Evolutionary conservation across 2,329 filamentous ascomycete species (phyloP).

Genomic region (Calonectria multiphialidica): DNA sequence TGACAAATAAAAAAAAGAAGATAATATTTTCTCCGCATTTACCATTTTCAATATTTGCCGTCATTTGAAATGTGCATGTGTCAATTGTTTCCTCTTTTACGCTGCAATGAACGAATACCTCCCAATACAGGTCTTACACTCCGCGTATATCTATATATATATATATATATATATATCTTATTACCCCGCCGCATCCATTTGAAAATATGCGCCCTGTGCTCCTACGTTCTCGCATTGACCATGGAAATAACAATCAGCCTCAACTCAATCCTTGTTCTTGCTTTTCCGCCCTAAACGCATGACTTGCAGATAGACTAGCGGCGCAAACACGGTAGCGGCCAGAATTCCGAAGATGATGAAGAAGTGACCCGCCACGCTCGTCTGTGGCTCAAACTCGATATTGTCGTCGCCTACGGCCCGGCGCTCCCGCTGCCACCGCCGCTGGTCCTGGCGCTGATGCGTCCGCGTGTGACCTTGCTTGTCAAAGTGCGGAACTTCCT

Average conservation of each 20-base stretch:
- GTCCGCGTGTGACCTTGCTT: conserved; percentile 78
- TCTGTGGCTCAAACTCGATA: conserved; percentile 56
- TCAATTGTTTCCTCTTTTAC: not conserved
- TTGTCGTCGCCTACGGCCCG: conserved; percentile 54
- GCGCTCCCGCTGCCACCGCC: conserved; percentile 50
- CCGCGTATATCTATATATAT: too few relatives aligned
- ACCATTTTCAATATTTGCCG: not conserved
- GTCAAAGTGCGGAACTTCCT: conserved; percentile 84
- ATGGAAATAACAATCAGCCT: conserved; percentile 11
- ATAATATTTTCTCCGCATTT: conserved; percentile 30
- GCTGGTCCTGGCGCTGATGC: conserved; percentile 72
- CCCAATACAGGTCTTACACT: not conserved
- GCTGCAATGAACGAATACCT: not conserved
- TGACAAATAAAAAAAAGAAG: conserved; percentile 42
- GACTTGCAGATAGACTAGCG: conserved; percentile 55
- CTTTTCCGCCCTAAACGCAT: conserved; percentile 46
- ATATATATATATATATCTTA: not conserved
- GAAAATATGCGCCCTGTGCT: not conserved
- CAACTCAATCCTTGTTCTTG: conserved; percentile 41
- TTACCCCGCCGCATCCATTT: not conserved
- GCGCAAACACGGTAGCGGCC: conserved; percentile 58
- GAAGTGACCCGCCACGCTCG: conserved; percentile 59
- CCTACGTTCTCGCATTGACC: not conserved
- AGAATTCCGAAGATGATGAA: conserved; percentile 63
- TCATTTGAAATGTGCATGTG: not conserved